A percentile compares a stretch with the other conserved stretches of the same genome.
Conservation (phyloP, 2,329 filamentous ascomycete species). For the Neonectria ditissima region DNA sequence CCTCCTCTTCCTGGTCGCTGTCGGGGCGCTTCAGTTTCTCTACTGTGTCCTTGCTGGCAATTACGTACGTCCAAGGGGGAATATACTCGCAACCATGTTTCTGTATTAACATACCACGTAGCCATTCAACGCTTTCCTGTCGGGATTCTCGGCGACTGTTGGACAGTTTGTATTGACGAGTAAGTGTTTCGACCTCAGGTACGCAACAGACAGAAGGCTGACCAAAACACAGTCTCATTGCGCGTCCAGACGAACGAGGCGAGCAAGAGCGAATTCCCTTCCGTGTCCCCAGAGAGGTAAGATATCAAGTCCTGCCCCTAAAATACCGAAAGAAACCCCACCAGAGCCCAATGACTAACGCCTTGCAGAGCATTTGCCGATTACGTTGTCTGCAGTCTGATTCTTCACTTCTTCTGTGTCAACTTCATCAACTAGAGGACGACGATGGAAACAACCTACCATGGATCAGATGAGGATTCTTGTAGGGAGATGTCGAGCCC, state of each 20-base stretch:
- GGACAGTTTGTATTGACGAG: conserved; percentile 98
- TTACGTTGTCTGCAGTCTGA: conserved; percentile 92
- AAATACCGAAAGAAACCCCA: no score
- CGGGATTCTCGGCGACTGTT: conserved; percentile 93
- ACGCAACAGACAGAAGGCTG: conserved; percentile 14
- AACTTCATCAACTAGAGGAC: conserved; percentile 93
- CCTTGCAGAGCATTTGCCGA: conserved; percentile 87
- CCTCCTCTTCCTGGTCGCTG: conserved; percentile 85
- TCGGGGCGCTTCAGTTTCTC: conserved; percentile 90
- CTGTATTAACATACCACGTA: conserved; percentile 54
- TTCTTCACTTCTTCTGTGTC: conserved; percentile 98
- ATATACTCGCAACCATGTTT: not conserved
- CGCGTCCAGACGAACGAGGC: conserved; percentile 91
- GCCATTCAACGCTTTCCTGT: conserved; percentile 99
- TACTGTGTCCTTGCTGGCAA: conserved; percentile 95
- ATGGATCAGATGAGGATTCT: conserved; percentile 15
- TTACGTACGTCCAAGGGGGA: conserved; percentile 75
- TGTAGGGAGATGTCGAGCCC: conserved; percentile 27
- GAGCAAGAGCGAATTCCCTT: conserved; percentile 82
- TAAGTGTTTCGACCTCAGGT: conserved; percentile 53
- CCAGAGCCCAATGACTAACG: conserved; percentile 30
- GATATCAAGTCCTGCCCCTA: conserved; percentile 26
- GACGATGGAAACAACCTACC: not conserved
- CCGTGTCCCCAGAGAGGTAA: conserved; percentile 84
- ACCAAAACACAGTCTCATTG: conserved; percentile 67